Conservation (phyloP, 495 filamentous ascomycete species). For the Penicillium malachiteum region DNA sequence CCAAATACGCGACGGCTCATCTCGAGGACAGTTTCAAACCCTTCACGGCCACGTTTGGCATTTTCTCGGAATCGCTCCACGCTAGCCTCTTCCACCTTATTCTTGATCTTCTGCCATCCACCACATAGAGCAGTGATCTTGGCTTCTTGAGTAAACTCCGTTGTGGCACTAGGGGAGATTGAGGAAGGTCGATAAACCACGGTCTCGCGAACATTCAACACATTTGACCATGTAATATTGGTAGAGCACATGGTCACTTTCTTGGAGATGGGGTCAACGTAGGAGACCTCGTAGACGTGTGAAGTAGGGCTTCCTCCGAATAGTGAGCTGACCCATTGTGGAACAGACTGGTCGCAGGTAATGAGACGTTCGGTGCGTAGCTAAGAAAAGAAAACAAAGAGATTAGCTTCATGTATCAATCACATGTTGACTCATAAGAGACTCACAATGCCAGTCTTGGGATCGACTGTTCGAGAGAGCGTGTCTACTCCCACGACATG, state of each 20-base stretch:
- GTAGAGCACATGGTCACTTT: slow-evolving; percentile 91
- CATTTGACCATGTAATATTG: slow-evolving; percentile 86
- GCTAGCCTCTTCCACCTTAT: slow-evolving; percentile 86
- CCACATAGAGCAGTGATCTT: slow-evolving; percentile 92
- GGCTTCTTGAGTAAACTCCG: slow-evolving; percentile 82
- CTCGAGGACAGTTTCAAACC: slow-evolving; percentile 89
- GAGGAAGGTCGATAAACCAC: slow-evolving; percentile 73
- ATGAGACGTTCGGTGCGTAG: slow-evolving; percentile 95
- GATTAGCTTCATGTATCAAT: slow-evolving; percentile 9
- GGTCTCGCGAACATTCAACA: slow-evolving; percentile 85
- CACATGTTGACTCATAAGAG: too few relatives aligned
- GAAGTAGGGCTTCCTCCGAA: slow-evolving; percentile 72
- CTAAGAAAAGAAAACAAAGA: slow-evolving; percentile 36
- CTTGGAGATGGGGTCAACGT: slow-evolving; percentile 77
- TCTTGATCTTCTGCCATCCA: slow-evolving; percentile 93
- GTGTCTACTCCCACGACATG: slow-evolving; percentile 97
- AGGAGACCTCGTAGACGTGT: slow-evolving; percentile 90
- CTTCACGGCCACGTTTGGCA: slow-evolving; percentile 81
- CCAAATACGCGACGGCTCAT: slow-evolving; percentile 92
- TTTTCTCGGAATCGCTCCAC: slow-evolving; percentile 90
- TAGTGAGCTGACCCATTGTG: slow-evolving; percentile 78
- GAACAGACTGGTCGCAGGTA: slow-evolving; percentile 85
- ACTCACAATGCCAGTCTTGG: slow-evolving; percentile 77
- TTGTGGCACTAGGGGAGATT: slow-evolving; percentile 53
- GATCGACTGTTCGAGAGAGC: slow-evolving; percentile 75